phyloP scores from a whole-genome alignment of 169 alveolate genomes.

The Plasmodium gonderi region DNA sequence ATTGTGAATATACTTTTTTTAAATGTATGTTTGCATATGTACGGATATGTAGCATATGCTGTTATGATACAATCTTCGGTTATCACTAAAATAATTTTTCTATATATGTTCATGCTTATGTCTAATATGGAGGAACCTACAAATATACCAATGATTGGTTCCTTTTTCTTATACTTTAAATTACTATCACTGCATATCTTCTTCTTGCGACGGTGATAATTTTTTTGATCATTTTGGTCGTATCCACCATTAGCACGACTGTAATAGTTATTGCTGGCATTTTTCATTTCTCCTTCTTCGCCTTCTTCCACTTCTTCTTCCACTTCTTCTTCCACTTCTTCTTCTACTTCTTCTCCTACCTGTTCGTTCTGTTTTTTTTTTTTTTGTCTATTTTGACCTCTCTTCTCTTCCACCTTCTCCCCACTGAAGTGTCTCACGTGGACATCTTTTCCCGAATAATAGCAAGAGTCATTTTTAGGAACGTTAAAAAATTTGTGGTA shows the following conservation, averaged over 20 bases:
- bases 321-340: background rate
- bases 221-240: no score
- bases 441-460: slow-evolving; percentile 41
- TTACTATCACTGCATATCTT: background rate
- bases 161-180: background rate
- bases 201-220: background rate
- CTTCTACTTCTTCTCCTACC: background rate
- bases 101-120: slow-evolving; percentile 37
- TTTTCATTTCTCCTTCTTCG: no score
- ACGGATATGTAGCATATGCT: slow-evolving; percentile 56
- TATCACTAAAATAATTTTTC: slow-evolving; percentile 59
- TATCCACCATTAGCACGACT: no score
- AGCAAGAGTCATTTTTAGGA: slow-evolving; percentile 34
- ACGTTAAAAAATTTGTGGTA: slow-evolving; percentile 52
- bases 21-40: slow-evolving; percentile 68
- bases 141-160: slow-evolving; percentile 51
- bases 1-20: slow-evolving; percentile 42
- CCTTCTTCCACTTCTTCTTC: background rate
- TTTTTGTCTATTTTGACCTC: background rate
- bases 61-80: slow-evolving; percentile 15
- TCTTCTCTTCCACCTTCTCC: background rate
- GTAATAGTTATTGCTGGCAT: background rate
- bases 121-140: slow-evolving; percentile 46
- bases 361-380: background rate
- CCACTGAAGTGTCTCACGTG: background rate